Base-by-base conservation (phyloP, 352 stramenopile genomes). In the Sclerospora graminicola region DNA sequence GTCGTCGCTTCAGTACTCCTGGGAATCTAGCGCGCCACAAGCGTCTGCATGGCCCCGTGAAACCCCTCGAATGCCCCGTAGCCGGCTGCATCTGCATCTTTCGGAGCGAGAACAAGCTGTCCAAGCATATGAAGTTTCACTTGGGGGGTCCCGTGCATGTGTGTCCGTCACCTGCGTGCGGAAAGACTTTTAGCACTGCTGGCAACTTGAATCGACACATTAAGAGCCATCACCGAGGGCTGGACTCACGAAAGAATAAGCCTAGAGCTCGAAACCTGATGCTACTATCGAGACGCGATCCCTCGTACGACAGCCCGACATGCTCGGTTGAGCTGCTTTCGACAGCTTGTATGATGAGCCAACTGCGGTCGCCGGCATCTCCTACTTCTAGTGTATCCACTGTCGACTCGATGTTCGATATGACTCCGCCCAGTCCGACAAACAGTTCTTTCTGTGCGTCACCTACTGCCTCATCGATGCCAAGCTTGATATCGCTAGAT, bases 71-170 rank as follows among this genome's bases (percentile, higher is more conserved):
- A 29, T 82, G 69, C 33, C 63, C 69, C 16, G 64, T 76, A 4
- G 40, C 41, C 0, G 55, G 55, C 36, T 82, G 69, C 45, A 69
- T 60, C 43, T 77, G 69, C 41, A 61, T 55, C 9, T 82, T 82
- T 40, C 56, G 53, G 39, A 80, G 54, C 38, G 64, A 78, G 41
- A 65, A 71, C 54, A 79, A 80, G 38, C 64, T 82, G 8, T 69
- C 64, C 41, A 73, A 73, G 47, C 69, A 82, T 61, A 75, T 79
- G 64, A 72, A 80, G 48, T 78, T 73, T 42, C 69, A 82, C 48
- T 45, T 75, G 20, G 65, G 69, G 20, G 69, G 57, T 42, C 35
- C 59, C n/a, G 66, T 69, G 36, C 58, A 77, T 41, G 52, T 77
- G 13, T 77, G 65, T 14, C 32, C 45, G 33, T 62, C 60, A 10